These are phyloP conservation scores for Tylopilus sp. DNA, from an alignment of 768 basidiomycete species.

Conservation along the genomic window DNA sequence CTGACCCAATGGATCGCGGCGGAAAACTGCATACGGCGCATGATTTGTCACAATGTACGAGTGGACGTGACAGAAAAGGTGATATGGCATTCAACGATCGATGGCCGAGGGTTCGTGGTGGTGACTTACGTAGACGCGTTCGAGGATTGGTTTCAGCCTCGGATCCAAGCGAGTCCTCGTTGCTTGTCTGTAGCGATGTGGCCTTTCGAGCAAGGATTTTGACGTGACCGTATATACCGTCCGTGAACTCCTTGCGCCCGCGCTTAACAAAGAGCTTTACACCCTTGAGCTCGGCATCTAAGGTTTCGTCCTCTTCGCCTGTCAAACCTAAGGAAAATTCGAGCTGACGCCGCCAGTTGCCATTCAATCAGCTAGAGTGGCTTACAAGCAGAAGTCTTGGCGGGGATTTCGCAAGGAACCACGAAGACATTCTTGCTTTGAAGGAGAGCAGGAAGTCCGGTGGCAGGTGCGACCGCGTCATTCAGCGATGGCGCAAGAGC, in stretches of 20 bases:
- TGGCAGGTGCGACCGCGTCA: constrained; percentile 1
- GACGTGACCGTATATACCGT: constrained; percentile 57
- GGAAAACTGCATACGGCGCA: constrained; percentile 47
- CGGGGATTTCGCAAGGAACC: background rate
- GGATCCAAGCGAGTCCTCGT: background rate
- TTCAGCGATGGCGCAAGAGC: constrained; percentile 22
- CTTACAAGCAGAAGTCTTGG: constrained; percentile 20
- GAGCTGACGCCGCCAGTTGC: background rate
- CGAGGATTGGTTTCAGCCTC: constrained; percentile 17
- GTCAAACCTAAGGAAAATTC: constrained; percentile 35
- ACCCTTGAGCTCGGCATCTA: constrained; percentile 55
- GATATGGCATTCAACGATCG: constrained; percentile 16
- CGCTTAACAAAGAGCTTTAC: constrained; percentile 50
- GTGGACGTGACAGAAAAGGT: background rate
- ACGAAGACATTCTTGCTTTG: background rate
- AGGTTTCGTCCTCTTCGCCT: constrained; percentile 64
- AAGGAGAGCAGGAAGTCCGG: background rate
- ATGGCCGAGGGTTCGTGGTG: constrained; percentile 19
- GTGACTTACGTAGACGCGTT: constrained; percentile 32
- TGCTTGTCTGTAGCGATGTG: background rate
- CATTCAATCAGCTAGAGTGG: background rate
- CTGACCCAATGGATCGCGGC: constrained; percentile 67
- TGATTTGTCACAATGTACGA: background rate
- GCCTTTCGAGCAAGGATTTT: constrained; percentile 48
- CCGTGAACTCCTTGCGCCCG: constrained; percentile 47